Percentiles rank a stretch among this genome's conserved stretches.
Conservation (phyloP, 2,329 filamentous ascomycete genomes). For the Monosporascus sp. region DNA sequence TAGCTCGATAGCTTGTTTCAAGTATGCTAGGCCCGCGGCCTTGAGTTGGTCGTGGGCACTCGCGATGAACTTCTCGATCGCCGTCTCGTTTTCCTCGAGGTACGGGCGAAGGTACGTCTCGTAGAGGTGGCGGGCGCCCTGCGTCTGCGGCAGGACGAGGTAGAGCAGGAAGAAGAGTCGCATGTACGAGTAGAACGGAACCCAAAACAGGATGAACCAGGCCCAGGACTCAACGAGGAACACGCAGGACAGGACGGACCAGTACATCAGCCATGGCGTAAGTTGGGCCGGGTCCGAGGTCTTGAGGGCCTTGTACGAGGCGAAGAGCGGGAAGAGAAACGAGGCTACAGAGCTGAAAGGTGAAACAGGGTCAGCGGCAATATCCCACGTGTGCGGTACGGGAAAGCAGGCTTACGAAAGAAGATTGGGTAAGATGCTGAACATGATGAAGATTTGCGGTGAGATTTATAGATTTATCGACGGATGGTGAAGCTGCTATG, state of each 20-base stretch:
- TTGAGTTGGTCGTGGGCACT: conserved; percentile 73
- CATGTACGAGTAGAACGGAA: conserved; percentile 91
- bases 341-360: conserved; percentile 69
- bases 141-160: conserved; percentile 95
- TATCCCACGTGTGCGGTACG: background rate
- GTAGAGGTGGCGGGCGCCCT: conserved; percentile 84
- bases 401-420: conserved; percentile 49
- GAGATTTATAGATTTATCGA: background rate
- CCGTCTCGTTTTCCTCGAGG: conserved; percentile 75
- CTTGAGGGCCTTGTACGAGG: conserved; percentile 96
- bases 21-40: conserved; percentile 68
- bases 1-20: conserved; percentile 65
- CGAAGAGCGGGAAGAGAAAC: conserved; percentile 91
- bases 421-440: conserved; percentile 59
- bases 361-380: background rate
- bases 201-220: conserved; percentile 80
- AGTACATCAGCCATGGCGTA: conserved; percentile 99
- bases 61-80: conserved; percentile 88
- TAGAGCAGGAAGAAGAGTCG: conserved; percentile 85
- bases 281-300: conserved; percentile 83
- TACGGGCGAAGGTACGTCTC: conserved; percentile 82
- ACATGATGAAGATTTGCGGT: conserved; percentile 39
- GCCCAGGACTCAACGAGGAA: conserved; percentile 82
- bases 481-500: background rate
- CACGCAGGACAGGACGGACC: conserved; percentile 82